phyloP scores from a whole-genome alignment of 306 rosid species.

The Vigna trinervia region DNA sequence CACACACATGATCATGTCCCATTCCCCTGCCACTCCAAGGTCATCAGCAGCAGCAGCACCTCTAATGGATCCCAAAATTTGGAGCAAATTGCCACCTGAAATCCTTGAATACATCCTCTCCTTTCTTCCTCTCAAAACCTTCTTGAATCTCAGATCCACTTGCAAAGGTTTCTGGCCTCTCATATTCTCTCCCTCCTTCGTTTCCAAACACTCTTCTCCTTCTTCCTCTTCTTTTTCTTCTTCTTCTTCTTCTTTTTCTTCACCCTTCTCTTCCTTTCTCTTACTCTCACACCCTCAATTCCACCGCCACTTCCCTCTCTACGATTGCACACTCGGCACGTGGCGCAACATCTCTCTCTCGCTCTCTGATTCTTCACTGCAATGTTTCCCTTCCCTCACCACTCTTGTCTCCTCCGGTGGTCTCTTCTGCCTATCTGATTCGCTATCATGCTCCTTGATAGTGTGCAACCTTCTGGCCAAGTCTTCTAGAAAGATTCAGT shows the following conservation, averaged over 20 bases:
- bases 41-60: background rate
- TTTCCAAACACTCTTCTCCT: constrained; percentile 59
- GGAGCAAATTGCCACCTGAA: constrained; percentile 80
- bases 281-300: constrained; percentile 83
- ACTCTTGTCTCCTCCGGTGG: constrained; percentile 75
- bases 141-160: constrained; percentile 76
- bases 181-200: constrained; percentile 70
- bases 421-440: constrained; percentile 67
- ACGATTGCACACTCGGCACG: constrained; percentile 59
- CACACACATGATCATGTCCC: background rate
- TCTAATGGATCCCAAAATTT: constrained; percentile 77
- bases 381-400: constrained; percentile 44
- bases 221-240: constrained; percentile 54
- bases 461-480: constrained; percentile 70
- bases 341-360: constrained; percentile 72
- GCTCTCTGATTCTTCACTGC: constrained; percentile 54
- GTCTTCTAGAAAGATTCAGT: constrained; percentile 59
- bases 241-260: constrained; percentile 21
- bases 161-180: constrained; percentile 78
- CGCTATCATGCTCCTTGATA: constrained; percentile 58
- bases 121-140: constrained; percentile 69
- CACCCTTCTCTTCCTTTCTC: constrained; percentile 77
- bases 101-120: constrained; percentile 74
- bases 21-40: background rate
- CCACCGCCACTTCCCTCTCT: constrained; percentile 63